Base-by-base conservation (phyloP, 2,329 filamentous ascomycete genomes). In the Ceratocystis cacaofunesta region DNA sequence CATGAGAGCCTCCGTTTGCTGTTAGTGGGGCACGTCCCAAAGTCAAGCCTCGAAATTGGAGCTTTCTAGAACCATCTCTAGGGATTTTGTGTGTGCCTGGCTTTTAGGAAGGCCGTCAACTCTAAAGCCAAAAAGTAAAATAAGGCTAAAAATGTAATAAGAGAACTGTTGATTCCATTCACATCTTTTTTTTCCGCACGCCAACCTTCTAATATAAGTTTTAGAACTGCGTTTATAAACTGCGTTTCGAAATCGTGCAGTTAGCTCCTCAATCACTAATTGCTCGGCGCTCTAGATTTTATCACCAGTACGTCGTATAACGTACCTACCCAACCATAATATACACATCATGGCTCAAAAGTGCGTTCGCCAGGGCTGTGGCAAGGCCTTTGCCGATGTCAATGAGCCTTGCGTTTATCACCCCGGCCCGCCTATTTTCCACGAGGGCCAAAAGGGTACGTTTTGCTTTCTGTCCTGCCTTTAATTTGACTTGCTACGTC, bases 361-460 rank as follows among this genome's bases (percentile, higher is more conserved):
- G 79, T 99, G 94, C 76, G 90, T 96, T 67, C 94, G 96, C 79
- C 92, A 95, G 76, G 91, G 92, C 74, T 99, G 94, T 76, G 90
- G 88, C 72, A 97, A 96, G 81, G 76, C 80, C 69, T 97, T 90
- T 76, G 85, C 86, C 61, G 88, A 96, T 75, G 77, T 86, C 8
- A 55, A 64, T 3, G 92, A 96, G 75, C 82, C 86, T 70, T 99
- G 94, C 78, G 78, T 84, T 71, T 97, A 96, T 78, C 94, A 99
- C 77, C 90, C 92, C 55, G 92, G 92, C 66, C 90, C 92, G 69
- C 94, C 94, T 58, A 82, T 94, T 74, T 99, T 99, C 76, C 94
- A 97, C 75, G 94, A 99, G 78, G 94, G 94, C 68, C 92, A 96
- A 78, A 97, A 99, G 85, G 94, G 92, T 96, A 79, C 74, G 77